Conservation (phyloP, 371 early-diverging fungal genomes). For the Circinella umbellata region DNA sequence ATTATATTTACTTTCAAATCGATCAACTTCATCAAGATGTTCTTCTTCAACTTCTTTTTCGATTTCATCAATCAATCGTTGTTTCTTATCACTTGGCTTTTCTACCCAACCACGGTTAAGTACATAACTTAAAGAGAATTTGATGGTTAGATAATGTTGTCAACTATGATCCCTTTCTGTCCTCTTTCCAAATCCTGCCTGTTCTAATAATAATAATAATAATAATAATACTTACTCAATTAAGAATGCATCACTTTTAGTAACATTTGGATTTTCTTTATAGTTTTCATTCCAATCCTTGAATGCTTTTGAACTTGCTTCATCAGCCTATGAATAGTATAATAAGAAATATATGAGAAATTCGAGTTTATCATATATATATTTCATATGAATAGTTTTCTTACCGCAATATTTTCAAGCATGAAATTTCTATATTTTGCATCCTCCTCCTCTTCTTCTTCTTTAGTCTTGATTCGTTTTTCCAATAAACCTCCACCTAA, state of each 20-base stretch:
- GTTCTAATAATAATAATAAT: conserved; percentile 12
- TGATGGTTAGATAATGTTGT: too few species aligned
- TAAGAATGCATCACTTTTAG: conserved; percentile 83
- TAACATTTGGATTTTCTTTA: conserved; percentile 56
- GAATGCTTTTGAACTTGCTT: conserved; percentile 55
- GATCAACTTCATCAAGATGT: conserved; percentile 75
- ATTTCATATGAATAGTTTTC: not conserved
- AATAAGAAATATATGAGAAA: not conserved
- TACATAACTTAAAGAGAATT: conserved; percentile 63
- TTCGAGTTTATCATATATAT: too few species aligned
- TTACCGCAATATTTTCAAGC: conserved; percentile 73
- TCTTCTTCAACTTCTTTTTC: conserved; percentile 71
- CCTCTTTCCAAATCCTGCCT: too few species aligned
- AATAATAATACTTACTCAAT: conserved; percentile 69
- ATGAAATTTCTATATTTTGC: conserved; percentile 85
- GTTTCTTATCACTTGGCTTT: conserved; percentile 50
- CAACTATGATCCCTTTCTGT: too few species aligned
- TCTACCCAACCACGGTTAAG: conserved; percentile 96
- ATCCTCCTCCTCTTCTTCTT: conserved; percentile 77
- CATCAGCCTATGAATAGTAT: conserved; percentile 35
- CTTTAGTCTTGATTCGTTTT: conserved; percentile 70
- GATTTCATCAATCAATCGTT: conserved; percentile 56
- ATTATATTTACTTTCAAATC: conserved; percentile 91
- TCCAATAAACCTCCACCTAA: conserved; percentile 61
- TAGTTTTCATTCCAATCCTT: conserved; percentile 64